phyloP scores from a whole-genome alignment of 2,329 filamentous ascomycete species.

The Blastomyces gilchristii region DNA sequence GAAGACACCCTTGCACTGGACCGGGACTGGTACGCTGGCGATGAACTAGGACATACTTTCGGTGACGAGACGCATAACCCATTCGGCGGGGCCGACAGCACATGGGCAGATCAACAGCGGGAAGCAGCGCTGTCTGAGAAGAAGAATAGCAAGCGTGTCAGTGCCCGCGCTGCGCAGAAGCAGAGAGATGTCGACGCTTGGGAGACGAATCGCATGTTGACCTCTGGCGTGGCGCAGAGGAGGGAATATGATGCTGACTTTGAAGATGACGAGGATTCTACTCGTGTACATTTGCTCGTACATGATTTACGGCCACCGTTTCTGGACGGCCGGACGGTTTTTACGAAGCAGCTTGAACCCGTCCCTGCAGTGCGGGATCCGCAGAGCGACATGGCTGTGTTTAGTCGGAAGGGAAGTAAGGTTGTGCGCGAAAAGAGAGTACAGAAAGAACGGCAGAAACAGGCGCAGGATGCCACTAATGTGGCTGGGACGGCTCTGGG shows the following conservation, averaged over 20 bases:
- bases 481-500: conserved; percentile 84
- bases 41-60: conserved; percentile 75
- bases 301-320: conserved; percentile 93
- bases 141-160: conserved; percentile 62
- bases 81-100: conserved; percentile 64
- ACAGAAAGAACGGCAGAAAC: conserved; percentile 84
- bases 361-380: conserved; percentile 85
- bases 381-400: conserved; percentile 98
- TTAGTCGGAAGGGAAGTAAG: conserved; percentile 86
- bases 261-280: conserved; percentile 72
- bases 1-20: conserved; percentile 69
- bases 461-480: conserved; percentile 90
- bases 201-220: conserved; percentile 98
- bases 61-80: conserved; percentile 91
- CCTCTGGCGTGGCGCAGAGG: conserved; percentile 86
- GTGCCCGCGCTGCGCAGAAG: conserved; percentile 67
- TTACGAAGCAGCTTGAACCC: conserved; percentile 93
- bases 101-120: conserved; percentile 63
- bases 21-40: conserved; percentile 84
- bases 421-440: conserved; percentile 86
- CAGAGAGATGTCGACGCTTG: conserved; percentile 94
- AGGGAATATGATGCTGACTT: conserved; percentile 73
- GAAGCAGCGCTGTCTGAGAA: conserved; percentile 69
- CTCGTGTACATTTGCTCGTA: conserved; percentile 78
- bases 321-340: conserved; percentile 85